Evolutionary conservation across 805 yeast genomes (phyloP).

Genomic region (Saccharomycopsis sp.): DNA sequence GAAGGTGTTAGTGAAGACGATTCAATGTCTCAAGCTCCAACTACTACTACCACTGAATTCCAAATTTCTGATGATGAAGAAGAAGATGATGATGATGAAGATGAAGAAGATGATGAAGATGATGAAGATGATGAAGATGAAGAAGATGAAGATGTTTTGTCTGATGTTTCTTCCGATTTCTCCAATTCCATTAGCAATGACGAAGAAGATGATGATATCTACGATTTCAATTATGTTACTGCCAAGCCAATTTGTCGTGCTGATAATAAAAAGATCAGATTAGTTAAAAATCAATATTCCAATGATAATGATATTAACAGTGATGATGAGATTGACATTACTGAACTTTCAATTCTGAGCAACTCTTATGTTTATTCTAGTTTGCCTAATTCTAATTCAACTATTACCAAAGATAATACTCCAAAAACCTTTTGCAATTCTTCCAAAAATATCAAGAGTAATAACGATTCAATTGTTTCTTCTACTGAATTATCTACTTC

Average conservation of each 20-base stretch:
- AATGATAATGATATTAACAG: no score
- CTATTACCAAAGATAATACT: no score
- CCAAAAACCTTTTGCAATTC: no score
- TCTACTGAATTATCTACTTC: no score
- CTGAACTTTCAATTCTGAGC: no score
- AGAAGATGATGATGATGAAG: neutral
- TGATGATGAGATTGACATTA: no score
- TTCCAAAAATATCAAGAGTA: no score
- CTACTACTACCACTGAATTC: neutral
- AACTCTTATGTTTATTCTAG: no score
- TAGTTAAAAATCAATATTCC: neutral
- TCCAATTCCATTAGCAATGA: conserved; percentile 2
- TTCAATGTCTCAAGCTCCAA: neutral
- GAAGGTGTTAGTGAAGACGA: neutral
- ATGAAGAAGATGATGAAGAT: conserved; percentile 1
- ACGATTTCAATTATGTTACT: conserved; percentile 1
- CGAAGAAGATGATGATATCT: conserved; percentile 6
- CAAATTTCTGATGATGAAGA: neutral
- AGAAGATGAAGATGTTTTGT: conserved; percentile 18
- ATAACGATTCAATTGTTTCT: no score
- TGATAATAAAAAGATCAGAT: no score
- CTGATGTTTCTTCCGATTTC: neutral
- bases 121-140: conserved; percentile 5
- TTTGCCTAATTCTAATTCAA: no score
- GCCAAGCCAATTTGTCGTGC: neutral